phyloP scores from a whole-genome alignment of 2,329 filamentous ascomycete genomes.

The Colletotrichum eleusines region DNA sequence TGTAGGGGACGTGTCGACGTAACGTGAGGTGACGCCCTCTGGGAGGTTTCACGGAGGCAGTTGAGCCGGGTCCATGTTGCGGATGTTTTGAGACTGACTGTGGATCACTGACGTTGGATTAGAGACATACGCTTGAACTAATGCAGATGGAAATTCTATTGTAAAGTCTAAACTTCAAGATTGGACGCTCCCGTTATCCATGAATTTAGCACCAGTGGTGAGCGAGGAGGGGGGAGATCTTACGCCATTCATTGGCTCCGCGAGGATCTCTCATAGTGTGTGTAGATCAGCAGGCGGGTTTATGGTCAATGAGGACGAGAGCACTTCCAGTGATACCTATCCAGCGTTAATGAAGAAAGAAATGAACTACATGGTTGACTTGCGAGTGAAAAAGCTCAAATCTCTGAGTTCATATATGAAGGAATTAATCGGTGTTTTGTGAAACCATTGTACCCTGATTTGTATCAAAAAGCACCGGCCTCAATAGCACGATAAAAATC shows the following conservation, averaged over 20 bases:
- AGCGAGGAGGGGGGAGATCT: neutral
- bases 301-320: constrained; percentile 34
- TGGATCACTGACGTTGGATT: too few relatives aligned
- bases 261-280: neutral
- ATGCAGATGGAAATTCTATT: neutral
- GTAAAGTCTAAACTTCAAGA: neutral
- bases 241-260: constrained; percentile 6
- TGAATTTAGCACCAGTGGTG: neutral
- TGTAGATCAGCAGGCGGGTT: neutral
- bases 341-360: too few relatives aligned
- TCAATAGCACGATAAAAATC: too few relatives aligned
- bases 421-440: too few relatives aligned
- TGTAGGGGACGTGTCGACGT: constrained; percentile 61
- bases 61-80: constrained; percentile 12
- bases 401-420: too few relatives aligned
- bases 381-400: too few relatives aligned
- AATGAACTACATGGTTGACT: too few relatives aligned
- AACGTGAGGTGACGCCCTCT: constrained; percentile 64
- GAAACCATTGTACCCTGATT: too few relatives aligned
- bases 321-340: too few relatives aligned
- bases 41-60: constrained; percentile 55
- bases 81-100: neutral
- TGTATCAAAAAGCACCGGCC: too few relatives aligned
- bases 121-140: too few relatives aligned
- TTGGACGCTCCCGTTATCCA: neutral